Conservation (phyloP, 75 land plant species). For the Pseudotsuga menziesii region DNA sequence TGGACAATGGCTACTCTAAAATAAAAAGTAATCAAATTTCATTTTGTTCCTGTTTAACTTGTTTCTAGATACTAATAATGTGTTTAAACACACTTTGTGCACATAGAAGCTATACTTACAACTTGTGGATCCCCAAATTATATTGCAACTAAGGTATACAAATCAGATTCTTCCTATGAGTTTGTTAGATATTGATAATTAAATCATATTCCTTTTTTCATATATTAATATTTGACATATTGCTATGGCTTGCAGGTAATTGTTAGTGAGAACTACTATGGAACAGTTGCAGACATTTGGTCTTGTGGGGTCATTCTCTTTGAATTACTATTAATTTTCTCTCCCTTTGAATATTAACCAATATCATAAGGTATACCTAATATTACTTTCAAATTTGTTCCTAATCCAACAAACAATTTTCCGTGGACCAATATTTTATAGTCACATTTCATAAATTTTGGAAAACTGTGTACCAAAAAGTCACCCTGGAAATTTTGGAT, state of each 20-base stretch:
- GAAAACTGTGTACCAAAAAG: background rate
- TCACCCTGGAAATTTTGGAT: background rate
- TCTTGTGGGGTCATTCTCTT: constrained; percentile 70
- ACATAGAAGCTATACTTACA: constrained; percentile 54
- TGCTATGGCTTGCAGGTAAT: constrained; percentile 28
- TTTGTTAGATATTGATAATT: background rate
- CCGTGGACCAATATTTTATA: background rate
- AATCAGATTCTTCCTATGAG: too few relatives aligned
- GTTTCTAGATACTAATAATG: background rate
- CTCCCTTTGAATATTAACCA: constrained; percentile 44
- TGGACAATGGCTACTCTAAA: too few relatives aligned
- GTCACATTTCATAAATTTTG: background rate
- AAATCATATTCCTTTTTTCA: background rate
- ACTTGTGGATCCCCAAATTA: constrained; percentile 74
- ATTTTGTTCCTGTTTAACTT: background rate
- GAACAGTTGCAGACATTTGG: constrained; percentile 62
- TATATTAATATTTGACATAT: background rate
- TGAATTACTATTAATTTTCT: constrained; percentile 48
- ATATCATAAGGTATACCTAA: constrained; percentile 45
- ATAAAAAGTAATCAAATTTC: background rate
- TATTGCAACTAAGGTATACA: constrained; percentile 47
- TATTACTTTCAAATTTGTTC: background rate
- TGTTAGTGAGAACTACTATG: constrained; percentile 32
- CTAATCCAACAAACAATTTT: constrained; percentile 2
- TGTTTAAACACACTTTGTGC: background rate